Percentiles rank a stretch among this genome's conserved stretches.
phyloP scores from a whole-genome alignment of 352 stramenopile species.

The Pythium aquatile region DNA sequence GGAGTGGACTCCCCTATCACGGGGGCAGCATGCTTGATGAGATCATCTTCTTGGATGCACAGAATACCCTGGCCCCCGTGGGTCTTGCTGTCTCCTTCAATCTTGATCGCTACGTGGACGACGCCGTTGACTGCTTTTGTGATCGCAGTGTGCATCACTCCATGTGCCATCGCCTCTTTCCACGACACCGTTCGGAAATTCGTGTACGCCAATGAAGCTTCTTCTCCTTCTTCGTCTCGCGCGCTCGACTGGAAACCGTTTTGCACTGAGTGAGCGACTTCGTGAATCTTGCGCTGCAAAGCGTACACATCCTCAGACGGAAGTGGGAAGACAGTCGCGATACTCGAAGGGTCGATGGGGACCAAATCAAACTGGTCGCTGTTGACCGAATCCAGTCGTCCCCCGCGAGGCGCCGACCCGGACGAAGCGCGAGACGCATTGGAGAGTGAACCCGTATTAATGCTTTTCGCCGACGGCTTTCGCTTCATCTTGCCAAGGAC shows the following conservation, averaged over 20 bases:
- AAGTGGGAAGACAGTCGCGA: constrained; percentile 76
- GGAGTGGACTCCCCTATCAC: constrained; percentile 43
- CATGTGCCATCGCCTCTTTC: constrained; percentile 52
- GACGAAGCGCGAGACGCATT: background rate
- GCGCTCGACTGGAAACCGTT: constrained; percentile 69
- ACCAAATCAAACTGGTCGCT: constrained; percentile 35
- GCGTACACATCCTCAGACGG: constrained; percentile 71
- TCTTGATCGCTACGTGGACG: constrained; percentile 70
- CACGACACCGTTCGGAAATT: constrained; percentile 64
- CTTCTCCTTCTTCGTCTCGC: constrained; percentile 50
- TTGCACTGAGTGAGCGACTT: constrained; percentile 68
- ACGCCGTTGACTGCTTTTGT: constrained; percentile 68
- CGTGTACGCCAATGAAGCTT: constrained; percentile 67
- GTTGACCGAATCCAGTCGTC: constrained; percentile 21
- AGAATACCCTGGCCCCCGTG: constrained; percentile 65
- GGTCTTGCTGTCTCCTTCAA: constrained; percentile 46
- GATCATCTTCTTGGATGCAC: constrained; percentile 59
- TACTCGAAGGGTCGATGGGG: constrained; percentile 57
- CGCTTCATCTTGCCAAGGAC: constrained; percentile 25
- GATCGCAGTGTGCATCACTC: constrained; percentile 66
- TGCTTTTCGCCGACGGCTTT: constrained; percentile 7
- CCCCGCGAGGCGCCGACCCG: constrained; percentile 7
- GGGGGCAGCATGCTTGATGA: constrained; percentile 42
- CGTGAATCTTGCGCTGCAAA: constrained; percentile 72
- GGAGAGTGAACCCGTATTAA: background rate